Percentiles rank a stretch among this genome's conserved stretches.
Evolutionary conservation across 345 rosid genomes (phyloP).

Genomic region (Acer saccharum): DNA sequence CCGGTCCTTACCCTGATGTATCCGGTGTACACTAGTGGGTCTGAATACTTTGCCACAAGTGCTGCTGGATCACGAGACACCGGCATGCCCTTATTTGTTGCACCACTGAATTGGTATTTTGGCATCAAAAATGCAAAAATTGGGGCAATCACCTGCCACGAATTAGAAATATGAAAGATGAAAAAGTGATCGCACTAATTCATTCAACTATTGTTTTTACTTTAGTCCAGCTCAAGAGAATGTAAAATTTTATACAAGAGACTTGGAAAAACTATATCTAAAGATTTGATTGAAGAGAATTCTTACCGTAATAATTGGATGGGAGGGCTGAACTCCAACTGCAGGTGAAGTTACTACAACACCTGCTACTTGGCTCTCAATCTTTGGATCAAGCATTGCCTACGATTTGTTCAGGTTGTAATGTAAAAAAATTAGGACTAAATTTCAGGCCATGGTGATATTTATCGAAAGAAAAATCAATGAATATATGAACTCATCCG

Average conservation of each 20-base stretch:
- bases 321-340: conserved; percentile 91
- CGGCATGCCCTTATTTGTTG: conserved; percentile 85
- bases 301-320: conserved; percentile 76
- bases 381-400: conserved; percentile 73
- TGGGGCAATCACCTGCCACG: conserved; percentile 73
- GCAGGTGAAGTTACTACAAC: conserved; percentile 91
- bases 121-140: conserved; percentile 70
- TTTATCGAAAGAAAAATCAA: background rate
- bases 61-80: conserved; percentile 93
- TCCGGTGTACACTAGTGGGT: conserved; percentile 89
- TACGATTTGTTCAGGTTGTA: conserved; percentile 21
- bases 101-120: conserved; percentile 68
- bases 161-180: conserved; percentile 13
- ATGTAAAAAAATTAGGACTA: background rate
- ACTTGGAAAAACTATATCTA: background rate
- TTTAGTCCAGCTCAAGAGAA: background rate
- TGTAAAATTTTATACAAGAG: background rate
- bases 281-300: background rate
- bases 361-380: conserved; percentile 63
- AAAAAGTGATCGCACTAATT: background rate
- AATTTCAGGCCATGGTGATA: background rate
- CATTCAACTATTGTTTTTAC: background rate
- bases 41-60: conserved; percentile 77
- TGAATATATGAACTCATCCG: background rate
- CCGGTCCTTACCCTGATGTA: conserved; percentile 84